Base-by-base conservation (phyloP, 306 rosid species). In the Dalbergia oliveri region DNA sequence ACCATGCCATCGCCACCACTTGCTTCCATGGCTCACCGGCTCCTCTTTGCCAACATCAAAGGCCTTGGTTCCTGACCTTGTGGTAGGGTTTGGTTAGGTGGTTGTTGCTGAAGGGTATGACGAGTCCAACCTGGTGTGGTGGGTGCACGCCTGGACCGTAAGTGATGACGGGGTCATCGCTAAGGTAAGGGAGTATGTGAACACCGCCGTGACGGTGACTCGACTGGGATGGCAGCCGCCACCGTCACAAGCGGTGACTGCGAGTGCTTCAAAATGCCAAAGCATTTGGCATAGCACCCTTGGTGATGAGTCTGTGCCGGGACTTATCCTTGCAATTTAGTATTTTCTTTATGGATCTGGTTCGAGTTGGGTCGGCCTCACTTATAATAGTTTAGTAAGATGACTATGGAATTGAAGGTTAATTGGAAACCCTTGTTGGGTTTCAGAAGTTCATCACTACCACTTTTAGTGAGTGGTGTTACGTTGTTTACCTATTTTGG, bases 131-230 rank as follows among this genome's bases (percentile, higher is more conserved):
- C 61, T 88, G 5, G 60, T 84, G 37, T 90, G 90, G 50, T 90
- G 97, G 94, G 97, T 92, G 16, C 97, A 92, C 6, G 93, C 90
- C 0, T 92, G 97, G 97, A 90, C 87, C 35, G 49, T 89, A 14
- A 66, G 39, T 8, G 66, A 0, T 2, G 80, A 90, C 6, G 93
- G 87, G 47, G 58, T 84, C 4, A 83, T 92, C 12, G 87, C 88
- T 4, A 83, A 87, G 15, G 89, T 92, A 0, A 88, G 87, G 74
- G 97, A 90, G 85, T 90, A 88, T 64, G 72, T 81, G 13, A 92
- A 90, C 81, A 92, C 94, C 16, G 86, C 89, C 12, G 81, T 92
- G 16, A 90, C 94, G 0, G 91, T 92, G 50, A 83, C 88, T 2
- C 86, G 78, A 49, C 84, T 92, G 77, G 84, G 7, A 62, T 67